phyloP scores from a whole-genome alignment of 2,329 filamentous ascomycete genomes.

The Fusarium sp. region DNA sequence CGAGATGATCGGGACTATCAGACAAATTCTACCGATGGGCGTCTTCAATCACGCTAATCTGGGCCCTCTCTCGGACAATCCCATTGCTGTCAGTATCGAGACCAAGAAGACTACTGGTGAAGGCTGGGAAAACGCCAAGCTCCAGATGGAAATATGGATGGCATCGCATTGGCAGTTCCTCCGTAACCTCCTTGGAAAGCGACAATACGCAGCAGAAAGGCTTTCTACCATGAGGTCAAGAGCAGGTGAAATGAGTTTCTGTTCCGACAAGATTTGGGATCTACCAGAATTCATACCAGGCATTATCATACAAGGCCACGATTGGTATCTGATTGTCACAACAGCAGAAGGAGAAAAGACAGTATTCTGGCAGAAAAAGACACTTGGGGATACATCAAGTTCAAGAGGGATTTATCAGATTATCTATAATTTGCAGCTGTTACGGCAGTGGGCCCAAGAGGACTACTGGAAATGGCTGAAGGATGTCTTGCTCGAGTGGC shows the following conservation, averaged over 20 bases:
- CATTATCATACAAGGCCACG: constrained; percentile 10
- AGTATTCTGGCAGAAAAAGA: constrained; percentile 17
- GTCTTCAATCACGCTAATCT: constrained; percentile 13
- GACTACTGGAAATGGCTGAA: constrained; percentile 12
- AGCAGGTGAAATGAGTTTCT: not conserved
- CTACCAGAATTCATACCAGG: constrained; percentile 10
- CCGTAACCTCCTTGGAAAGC: not conserved
- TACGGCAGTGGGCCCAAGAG: constrained; percentile 3
- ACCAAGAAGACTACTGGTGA: constrained; percentile 18
- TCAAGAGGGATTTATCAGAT: constrained; percentile 16
- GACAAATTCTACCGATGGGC: not conserved
- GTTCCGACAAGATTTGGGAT: not conserved
- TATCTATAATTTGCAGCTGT: constrained; percentile 2
- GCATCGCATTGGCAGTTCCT: constrained; percentile 21
- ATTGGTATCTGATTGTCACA: constrained; percentile 14
- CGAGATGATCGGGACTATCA: not conserved
- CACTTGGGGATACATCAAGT: not conserved
- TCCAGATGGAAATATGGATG: constrained; percentile 25
- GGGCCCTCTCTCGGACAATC: not conserved
- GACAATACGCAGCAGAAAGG: not conserved
- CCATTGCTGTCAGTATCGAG: constrained; percentile 8
- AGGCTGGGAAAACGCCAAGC: constrained; percentile 13
- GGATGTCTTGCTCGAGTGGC: not conserved
- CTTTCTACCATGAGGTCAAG: not conserved
- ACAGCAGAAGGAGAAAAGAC: constrained; percentile 9